These are phyloP conservation scores for Calonectria hongkongensis DNA, from an alignment of 2,329 filamentous ascomycete species.

Conservation along the genomic window DNA sequence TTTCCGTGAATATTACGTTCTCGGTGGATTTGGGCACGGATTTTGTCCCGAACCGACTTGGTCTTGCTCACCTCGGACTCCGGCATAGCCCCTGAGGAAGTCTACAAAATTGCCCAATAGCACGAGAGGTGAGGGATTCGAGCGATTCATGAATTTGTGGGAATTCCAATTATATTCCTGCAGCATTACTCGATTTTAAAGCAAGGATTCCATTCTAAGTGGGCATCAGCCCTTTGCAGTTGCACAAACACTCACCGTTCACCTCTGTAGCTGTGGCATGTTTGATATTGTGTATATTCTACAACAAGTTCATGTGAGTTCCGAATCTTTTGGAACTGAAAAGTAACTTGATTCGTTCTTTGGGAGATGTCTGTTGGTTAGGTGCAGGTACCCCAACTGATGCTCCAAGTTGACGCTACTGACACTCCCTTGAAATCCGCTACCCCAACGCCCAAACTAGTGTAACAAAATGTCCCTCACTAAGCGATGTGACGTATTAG, in stretches of 20 bases:
- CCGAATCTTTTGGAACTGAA: not conserved
- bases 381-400: not conserved
- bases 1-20: not conserved
- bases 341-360: not conserved
- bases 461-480: slow-evolving; percentile 12
- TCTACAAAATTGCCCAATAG: not conserved
- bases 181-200: not conserved
- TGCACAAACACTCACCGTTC: not conserved
- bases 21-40: not conserved
- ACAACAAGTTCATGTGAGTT: not conserved
- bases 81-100: slow-evolving; percentile 10
- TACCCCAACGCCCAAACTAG: not conserved
- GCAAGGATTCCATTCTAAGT: not conserved
- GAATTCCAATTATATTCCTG: not conserved
- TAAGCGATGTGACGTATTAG: not conserved
- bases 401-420: not conserved
- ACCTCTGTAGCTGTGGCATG: not conserved
- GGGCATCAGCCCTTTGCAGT: not conserved
- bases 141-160: slow-evolving; percentile 2
- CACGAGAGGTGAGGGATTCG: not conserved
- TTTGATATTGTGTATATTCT: too few relatives aligned
- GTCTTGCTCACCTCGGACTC: not conserved
- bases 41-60: slow-evolving; percentile 9
- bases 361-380: not conserved
- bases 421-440: slow-evolving; percentile 4